phyloP scores from a whole-genome alignment of 2,329 filamentous ascomycete species.

The Cladosporium sp. region DNA sequence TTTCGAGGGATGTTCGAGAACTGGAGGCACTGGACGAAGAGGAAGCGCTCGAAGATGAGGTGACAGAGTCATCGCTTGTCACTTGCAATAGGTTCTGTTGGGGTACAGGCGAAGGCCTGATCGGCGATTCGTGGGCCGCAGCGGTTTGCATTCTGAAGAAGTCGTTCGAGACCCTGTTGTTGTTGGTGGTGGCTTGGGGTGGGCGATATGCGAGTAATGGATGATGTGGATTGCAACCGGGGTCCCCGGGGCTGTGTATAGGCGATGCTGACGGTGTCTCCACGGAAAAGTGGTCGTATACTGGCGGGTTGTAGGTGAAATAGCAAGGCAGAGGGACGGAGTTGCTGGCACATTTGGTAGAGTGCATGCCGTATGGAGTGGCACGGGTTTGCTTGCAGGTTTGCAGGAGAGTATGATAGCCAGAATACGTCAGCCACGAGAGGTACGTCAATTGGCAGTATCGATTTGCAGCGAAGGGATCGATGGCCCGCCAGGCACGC shows the following conservation, averaged over 20 bases:
- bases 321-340: slow-evolving; percentile 16
- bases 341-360: background rate
- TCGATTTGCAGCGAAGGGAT: slow-evolving; percentile 1
- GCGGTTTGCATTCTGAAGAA: slow-evolving; percentile 37
- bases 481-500: background rate
- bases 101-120: slow-evolving; percentile 33
- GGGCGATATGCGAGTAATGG: slow-evolving; percentile 29
- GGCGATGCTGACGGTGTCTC: slow-evolving; percentile 26
- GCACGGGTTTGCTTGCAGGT: background rate
- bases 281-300: slow-evolving; percentile 22
- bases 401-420: background rate
- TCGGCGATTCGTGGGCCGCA: slow-evolving; percentile 28
- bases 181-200: background rate
- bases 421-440: slow-evolving; percentile 2
- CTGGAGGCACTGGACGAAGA: slow-evolving; percentile 21
- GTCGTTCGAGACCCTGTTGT: slow-evolving; percentile 26
- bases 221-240: slow-evolving; percentile 21
- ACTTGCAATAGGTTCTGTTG: slow-evolving; percentile 37
- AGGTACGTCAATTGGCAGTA: background rate
- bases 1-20: slow-evolving; percentile 20
- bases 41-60: slow-evolving; percentile 15
- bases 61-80: slow-evolving; percentile 31
- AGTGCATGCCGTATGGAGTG: slow-evolving; percentile 4
- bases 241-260: slow-evolving; percentile 8
- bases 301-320: slow-evolving; percentile 22